Base-by-base conservation (phyloP, 352 stramenopile genomes). In the Phytophthora brassicae region DNA sequence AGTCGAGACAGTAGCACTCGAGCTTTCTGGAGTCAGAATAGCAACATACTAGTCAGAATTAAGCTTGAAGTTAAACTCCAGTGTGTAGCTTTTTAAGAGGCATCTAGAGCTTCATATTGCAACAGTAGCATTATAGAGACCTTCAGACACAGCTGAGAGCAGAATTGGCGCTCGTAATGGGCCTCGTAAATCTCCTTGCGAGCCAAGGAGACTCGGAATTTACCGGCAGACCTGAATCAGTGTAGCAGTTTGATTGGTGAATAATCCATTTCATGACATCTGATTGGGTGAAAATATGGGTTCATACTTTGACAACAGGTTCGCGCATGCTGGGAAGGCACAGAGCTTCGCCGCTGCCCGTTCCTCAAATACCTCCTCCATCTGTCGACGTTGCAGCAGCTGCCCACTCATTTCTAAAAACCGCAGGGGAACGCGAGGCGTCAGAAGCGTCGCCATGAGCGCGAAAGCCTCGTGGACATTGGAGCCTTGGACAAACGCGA, bases 281-380 rank as follows among this genome's bases (percentile, higher is more conserved):
- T 59, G 24, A 61, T 55, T 64, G 56, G 64, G 16, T 47, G 46
- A 60, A 62, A 56, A 60, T 24, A 8, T 16, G 46, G 8, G 26
- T 13, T 66, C 81, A 51, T 47, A 89, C 85, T 75, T 70, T 28
- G 49, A 13, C 19, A 93, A 58, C 19, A 46, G 54, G 23, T 89
- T 87, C 54, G 66, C 68, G 48, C 86, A 95, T n/a, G 73, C 56
- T 19, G 86, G 86, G 46, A 92, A 89, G 12, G 71, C 86, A 50
- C 86, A 95, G 44, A 84, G 81, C 26, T 57, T 68, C 44, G 89
- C 82, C 29, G 86, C 73, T 0, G 78, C 65, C 38, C 86, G 86
- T 60, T 95, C 86, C 44, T 93, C 81, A 54, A 93, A 94, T 20
- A 95, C 79, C 5, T 83, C 86, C 60, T 92, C 79, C 62, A 93